Base-by-base conservation (phyloP, 257 asterid genomes). In the Capsicum pubescens region DNA sequence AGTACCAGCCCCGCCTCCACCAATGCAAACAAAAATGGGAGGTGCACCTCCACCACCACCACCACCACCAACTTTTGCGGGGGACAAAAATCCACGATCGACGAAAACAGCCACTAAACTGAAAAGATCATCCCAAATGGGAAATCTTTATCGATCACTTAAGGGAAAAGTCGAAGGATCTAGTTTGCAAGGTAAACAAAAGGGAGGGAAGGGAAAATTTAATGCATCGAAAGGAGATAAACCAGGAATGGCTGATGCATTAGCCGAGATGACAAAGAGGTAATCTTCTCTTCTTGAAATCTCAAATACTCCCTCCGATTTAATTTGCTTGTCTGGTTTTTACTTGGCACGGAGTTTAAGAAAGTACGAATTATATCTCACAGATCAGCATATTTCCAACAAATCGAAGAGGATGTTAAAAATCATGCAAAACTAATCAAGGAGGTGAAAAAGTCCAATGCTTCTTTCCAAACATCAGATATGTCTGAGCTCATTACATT, bases 171-270 rank as follows among this genome's bases (percentile, higher is more conserved):
- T 96, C 55, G 99, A 96, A 90, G 99, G 98, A 19, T 87, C 95
- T 11, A 82, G 84, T 72, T 74, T 82, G 61, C 87, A 90, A 5
- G 89, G 87, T 39, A 96, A 90, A 88, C 82, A 91, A 76, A 76
- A 76, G 3, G 90, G 91, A 15, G 91, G 92, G 76, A 91, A 90
- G 84, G 91, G 96, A 71, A 92, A 88, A 58, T 36, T 87, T 54
- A 36, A 42, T n/a, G 11, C 48, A 5, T 26, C 97, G 13, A 48
- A 87, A 76, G 96, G 95, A 58, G 98, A 94, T 35, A 93, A 93
- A 87, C 94, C 91, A 76, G 97, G 98, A 58, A 94, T 94, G 98
- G 98, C 98, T 56, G 99, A 95, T 92, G 99, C 98, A 82, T 90
- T 95, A 77, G 98, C 98, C 48, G 99, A 95, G 90, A 94, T 95